Evolutionary conservation across 169 alveolate species (phyloP), one percentile per base, ranked within the genome.

Genomic region (Eimeria sp.): DNA sequence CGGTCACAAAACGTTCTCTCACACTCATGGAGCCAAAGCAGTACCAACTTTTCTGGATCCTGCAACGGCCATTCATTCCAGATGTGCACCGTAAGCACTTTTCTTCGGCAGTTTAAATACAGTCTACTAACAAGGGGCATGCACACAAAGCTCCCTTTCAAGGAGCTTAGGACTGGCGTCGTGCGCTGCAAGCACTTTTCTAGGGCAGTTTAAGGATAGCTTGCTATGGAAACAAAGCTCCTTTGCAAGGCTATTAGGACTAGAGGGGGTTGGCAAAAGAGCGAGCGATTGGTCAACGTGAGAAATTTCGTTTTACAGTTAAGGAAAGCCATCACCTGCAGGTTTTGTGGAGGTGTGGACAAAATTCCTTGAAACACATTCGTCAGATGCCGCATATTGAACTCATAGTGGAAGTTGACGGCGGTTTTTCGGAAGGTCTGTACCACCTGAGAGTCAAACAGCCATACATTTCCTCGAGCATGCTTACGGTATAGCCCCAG

Each of bases 1-100:
- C 99, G 98, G 96, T 99, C 99, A 30, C 99, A 99, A 95, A 99
- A 99, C 72, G 98, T 99, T 95, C 99, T 97, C 97, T 99, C 99
- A 91, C 99, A 97, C 98, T 99, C 99, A 96, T 99, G 99, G 87
- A 99, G 97, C 99, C 99, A 99, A 83, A 99, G 96, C 95, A 98
- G 98, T 64, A 99, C 98, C 80, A 98, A 96, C 96, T 98, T 99
- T 96, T 99, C 99, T 40, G 99, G 99, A 49, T 99, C 99, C 95
- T 98, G 97, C 60, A 68, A 78, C 27, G 76, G 74, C 37, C 27
- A n/a, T 25, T 27, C 64, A 46, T 30, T 64, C 64, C 82, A 43
- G 64, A 83, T 56, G 30, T 52, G 66, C 9, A 74, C 76, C 27
- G 80, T 33, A 33, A 71, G 14, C 49, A 13, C 80, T 13, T 16